These are phyloP conservation scores for Carex kokanica DNA, from an alignment of 176 grass and related monocot genomes.

Conservation along the genomic window DNA sequence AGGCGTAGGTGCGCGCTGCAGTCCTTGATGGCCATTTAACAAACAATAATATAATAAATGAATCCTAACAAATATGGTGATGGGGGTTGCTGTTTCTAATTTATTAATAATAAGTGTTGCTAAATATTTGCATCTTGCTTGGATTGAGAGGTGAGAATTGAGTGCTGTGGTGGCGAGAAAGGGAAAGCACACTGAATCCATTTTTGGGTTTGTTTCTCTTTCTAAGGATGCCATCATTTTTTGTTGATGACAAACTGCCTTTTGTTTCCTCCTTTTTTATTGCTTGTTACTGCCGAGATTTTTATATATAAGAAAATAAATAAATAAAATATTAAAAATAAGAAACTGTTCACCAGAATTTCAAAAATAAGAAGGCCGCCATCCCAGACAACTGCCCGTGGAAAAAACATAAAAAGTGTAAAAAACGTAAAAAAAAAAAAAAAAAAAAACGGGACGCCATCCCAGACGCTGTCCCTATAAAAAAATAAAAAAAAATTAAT, in stretches of 20 bases:
- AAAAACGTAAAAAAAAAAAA: no score
- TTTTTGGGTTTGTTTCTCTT: slow-evolving; percentile 28
- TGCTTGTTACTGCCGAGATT: no score
- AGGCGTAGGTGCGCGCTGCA: neutral
- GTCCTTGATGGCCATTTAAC: slow-evolving; percentile 6
- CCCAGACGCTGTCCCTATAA: no score
- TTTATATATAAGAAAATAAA: no score
- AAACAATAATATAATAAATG: neutral
- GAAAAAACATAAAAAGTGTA: no score
- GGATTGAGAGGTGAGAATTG: neutral
- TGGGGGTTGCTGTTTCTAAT: neutral
- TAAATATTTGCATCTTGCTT: neutral
- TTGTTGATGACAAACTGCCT: neutral
- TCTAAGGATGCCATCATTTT: neutral
- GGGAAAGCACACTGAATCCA: slow-evolving; percentile 35
- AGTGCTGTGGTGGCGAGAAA: slow-evolving; percentile 8
- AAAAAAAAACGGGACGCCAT: no score
- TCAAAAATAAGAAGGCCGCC: no score
- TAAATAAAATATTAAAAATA: no score
- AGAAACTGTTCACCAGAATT: no score
- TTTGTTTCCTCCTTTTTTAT: neutral
- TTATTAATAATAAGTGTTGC: neutral
- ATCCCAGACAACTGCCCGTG: no score
- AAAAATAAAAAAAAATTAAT: no score
- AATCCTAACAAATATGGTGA: neutral